phyloP scores from a whole-genome alignment of 2,329 filamentous ascomycete species.

The Penicillium janthinellum region DNA sequence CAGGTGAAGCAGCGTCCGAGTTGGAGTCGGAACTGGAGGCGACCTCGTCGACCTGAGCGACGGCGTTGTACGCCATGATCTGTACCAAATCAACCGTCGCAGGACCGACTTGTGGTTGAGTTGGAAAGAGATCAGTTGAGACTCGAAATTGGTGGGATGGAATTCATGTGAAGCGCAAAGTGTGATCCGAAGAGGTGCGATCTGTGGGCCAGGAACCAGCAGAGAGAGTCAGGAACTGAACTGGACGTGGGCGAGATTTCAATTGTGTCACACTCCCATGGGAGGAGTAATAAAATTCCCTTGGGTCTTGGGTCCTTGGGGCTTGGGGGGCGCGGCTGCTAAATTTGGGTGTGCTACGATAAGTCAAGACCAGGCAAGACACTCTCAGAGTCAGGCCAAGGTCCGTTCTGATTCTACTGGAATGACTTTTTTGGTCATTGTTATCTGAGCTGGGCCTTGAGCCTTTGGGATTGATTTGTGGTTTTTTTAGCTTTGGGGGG shows the following conservation, averaged over 20 bases:
- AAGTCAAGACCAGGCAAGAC: neutral
- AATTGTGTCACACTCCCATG: constrained; percentile 11
- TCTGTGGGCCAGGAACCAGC: neutral
- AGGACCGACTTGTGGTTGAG: constrained; percentile 19
- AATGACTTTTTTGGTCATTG: too few species aligned
- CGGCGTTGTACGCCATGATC: constrained; percentile 48
- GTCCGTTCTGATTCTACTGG: neutral
- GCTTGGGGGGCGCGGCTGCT: neutral
- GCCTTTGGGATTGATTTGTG: too few species aligned
- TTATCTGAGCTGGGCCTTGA: too few species aligned
- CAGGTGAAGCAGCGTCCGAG: constrained; percentile 37
- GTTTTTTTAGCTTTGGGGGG: neutral
- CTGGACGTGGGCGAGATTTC: constrained; percentile 7
- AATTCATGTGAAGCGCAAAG: neutral
- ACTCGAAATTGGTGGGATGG: neutral
- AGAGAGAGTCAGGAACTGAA: neutral
- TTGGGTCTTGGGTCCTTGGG: neutral
- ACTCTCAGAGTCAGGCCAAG: neutral
- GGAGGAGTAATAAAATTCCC: neutral
- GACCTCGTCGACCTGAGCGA: constrained; percentile 46
- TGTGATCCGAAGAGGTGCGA: neutral
- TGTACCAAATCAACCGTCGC: constrained; percentile 10
- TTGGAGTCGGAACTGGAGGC: constrained; percentile 40
- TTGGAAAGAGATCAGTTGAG: constrained; percentile 8
- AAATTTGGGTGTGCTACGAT: constrained; percentile 5